Evolutionary conservation across 177 flowering plant genomes (phyloP).

Genomic region (Vitis hybrid): DNA sequence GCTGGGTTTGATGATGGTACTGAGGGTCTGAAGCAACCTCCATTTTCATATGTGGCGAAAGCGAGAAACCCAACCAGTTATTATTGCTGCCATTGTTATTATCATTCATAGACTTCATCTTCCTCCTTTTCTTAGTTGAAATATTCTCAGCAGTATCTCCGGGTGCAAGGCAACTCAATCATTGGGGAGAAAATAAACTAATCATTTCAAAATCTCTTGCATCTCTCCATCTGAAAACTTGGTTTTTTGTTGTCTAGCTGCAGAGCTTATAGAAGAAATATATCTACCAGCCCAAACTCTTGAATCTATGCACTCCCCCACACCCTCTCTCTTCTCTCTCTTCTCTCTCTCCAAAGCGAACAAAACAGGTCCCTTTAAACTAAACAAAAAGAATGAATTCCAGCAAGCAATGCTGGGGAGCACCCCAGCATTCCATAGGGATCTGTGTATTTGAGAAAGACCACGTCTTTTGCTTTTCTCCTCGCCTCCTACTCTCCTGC

Average conservation of each 20-base stretch:
- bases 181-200: conserved; percentile 53
- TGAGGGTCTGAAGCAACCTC: conserved; percentile 45
- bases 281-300: conserved; percentile 21
- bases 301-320: conserved; percentile 18
- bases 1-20: conserved; percentile 32
- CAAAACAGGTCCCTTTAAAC: conserved; percentile 55
- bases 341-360: conserved; percentile 23
- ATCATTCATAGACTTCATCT: conserved; percentile 67
- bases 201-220: conserved; percentile 41
- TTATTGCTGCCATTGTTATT: conserved; percentile 27
- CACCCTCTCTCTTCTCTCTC: conserved; percentile 14
- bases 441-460: conserved; percentile 77
- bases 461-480: conserved; percentile 25
- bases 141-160: conserved; percentile 10
- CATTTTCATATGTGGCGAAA: conserved; percentile 75
- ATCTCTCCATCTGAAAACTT: conserved; percentile 26
- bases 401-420: conserved; percentile 43
- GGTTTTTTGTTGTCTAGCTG: conserved; percentile 36
- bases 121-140: conserved; percentile 18
- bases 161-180: conserved; percentile 53
- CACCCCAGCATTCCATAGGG: conserved; percentile 71
- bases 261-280: conserved; percentile 18
- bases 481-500: neutral
- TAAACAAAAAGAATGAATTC: conserved; percentile 69
- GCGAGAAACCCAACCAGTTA: conserved; percentile 95